Evolutionary conservation across 345 rosid species (phyloP).

Genomic region (Nasturtium officinale): DNA sequence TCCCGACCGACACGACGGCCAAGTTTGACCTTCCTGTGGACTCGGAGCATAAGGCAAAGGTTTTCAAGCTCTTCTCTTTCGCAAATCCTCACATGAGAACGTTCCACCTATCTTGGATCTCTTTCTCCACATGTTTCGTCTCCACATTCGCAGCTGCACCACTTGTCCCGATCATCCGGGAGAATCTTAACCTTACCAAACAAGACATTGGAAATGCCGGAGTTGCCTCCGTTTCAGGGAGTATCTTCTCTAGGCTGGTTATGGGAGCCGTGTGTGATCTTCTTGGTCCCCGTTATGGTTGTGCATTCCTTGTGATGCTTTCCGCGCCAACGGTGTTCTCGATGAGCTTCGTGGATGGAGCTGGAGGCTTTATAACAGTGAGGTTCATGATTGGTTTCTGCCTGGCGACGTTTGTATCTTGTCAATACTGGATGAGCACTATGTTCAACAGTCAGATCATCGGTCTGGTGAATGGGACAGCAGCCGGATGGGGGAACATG

Average conservation of each 20-base stretch:
- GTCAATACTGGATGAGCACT: constrained; percentile 91
- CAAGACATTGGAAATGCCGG: constrained; percentile 73
- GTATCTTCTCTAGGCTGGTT: constrained; percentile 78
- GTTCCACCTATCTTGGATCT: constrained; percentile 80
- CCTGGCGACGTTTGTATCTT: constrained; percentile 81
- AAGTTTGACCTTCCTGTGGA: constrained; percentile 67
- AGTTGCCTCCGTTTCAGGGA: constrained; percentile 77
- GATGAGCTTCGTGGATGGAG: constrained; percentile 57
- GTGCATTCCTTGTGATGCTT: constrained; percentile 72
- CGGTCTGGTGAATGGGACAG: constrained; percentile 79
- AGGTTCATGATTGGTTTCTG: constrained; percentile 87
- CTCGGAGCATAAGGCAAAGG: constrained; percentile 69
- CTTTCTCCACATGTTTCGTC: constrained; percentile 77
- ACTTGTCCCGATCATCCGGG: constrained; percentile 73
- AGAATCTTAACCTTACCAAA: constrained; percentile 69
- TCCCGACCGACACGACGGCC: constrained; percentile 53
- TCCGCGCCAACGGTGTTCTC: constrained; percentile 76
- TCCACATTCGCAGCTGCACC: constrained; percentile 89
- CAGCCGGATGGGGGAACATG: constrained; percentile 89
- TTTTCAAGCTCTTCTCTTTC: constrained; percentile 60
- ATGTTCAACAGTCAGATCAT: constrained; percentile 80
- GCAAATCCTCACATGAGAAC: constrained; percentile 83
- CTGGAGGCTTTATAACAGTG: constrained; percentile 61
- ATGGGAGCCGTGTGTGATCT: constrained; percentile 83
- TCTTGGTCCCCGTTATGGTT: constrained; percentile 71